A percentile compares a stretch with the other conserved stretches of the same genome.
Conservation (phyloP, 129 eudicot genomes). For the Smallanthus sonchifolius region DNA sequence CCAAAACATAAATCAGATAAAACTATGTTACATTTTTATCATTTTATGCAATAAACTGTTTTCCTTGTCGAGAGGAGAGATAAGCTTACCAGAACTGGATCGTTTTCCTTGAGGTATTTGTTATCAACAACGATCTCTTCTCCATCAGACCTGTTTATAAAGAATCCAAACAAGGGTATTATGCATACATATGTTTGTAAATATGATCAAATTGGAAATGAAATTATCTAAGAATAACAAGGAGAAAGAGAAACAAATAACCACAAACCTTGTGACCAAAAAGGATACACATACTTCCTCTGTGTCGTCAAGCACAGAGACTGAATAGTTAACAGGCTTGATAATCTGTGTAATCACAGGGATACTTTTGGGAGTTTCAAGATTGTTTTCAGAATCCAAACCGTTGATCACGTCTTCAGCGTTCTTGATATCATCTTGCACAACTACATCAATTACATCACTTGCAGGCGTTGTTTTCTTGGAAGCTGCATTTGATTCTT, state of each 20-base stretch:
- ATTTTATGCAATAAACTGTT: not conserved
- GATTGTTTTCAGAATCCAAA: slow-evolving; percentile 9
- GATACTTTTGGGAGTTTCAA: slow-evolving; percentile 25
- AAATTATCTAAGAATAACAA: not conserved
- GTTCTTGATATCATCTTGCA: slow-evolving; percentile 17
- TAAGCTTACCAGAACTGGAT: slow-evolving; percentile 63
- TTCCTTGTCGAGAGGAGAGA: not conserved
- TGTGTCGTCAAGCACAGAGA: slow-evolving; percentile 32
- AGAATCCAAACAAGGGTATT: slow-evolving; percentile 6
- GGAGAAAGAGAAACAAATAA: not conserved
- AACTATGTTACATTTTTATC: not conserved
- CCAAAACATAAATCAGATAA: not conserved
- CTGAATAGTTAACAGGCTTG: slow-evolving; percentile 65
- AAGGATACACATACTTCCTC: slow-evolving; percentile 68
- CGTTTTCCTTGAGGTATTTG: slow-evolving; percentile 67
- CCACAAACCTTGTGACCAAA: slow-evolving; percentile 70
- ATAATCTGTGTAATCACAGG: slow-evolving; percentile 48
- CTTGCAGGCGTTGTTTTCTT: slow-evolving; percentile 14
- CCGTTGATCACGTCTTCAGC: slow-evolving; percentile 17
- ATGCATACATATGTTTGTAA: not conserved
- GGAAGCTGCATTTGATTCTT: slow-evolving; percentile 24
- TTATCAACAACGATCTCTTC: slow-evolving; percentile 72
- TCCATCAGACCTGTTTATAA: slow-evolving; percentile 68
- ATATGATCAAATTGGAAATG: not conserved
- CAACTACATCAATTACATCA: slow-evolving; percentile 26